Evolutionary conservation across 2,329 filamentous ascomycete species (phyloP).

Genomic region (Penicillium carneum): DNA sequence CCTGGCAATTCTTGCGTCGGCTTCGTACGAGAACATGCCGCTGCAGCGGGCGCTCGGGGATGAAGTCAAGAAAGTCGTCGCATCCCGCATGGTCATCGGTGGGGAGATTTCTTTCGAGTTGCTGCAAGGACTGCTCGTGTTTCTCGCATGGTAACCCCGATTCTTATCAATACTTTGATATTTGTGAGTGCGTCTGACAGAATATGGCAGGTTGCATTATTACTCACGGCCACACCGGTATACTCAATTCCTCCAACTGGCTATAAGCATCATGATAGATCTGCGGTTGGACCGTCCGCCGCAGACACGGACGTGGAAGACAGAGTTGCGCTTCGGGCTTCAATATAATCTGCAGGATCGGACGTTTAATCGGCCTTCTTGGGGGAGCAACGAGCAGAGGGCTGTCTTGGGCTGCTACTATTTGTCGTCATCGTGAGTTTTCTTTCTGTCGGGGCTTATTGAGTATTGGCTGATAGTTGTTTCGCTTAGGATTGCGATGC

Average conservation of each 20-base stretch:
- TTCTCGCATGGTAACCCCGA: neutral
- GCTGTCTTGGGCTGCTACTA: slow-evolving; percentile 4
- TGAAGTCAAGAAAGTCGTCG: slow-evolving; percentile 1
- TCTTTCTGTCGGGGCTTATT: neutral
- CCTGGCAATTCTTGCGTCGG: neutral
- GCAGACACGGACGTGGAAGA: neutral
- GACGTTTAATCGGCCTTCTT: neutral
- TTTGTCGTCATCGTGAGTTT: slow-evolving; percentile 4
- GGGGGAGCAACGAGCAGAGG: slow-evolving; percentile 5
- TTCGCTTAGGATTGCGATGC: neutral
- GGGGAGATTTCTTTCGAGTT: slow-evolving; percentile 4
- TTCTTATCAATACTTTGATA: neutral
- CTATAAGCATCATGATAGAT: slow-evolving; percentile 3
- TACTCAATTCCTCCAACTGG: slow-evolving; percentile 2
- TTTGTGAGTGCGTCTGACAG: neutral
- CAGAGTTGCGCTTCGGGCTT: neutral
- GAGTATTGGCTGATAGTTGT: neutral
- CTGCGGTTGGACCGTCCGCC: neutral
- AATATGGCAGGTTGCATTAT: neutral
- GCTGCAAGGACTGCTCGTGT: neutral
- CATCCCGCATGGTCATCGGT: neutral
- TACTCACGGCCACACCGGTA: slow-evolving; percentile 3
- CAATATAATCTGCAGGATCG: neutral
- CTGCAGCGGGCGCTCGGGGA: neutral
- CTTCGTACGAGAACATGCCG: slow-evolving; percentile 2